Conservation (phyloP, 169 alveolate genomes). For the Pseudocohnilembus persalinus region DNA sequence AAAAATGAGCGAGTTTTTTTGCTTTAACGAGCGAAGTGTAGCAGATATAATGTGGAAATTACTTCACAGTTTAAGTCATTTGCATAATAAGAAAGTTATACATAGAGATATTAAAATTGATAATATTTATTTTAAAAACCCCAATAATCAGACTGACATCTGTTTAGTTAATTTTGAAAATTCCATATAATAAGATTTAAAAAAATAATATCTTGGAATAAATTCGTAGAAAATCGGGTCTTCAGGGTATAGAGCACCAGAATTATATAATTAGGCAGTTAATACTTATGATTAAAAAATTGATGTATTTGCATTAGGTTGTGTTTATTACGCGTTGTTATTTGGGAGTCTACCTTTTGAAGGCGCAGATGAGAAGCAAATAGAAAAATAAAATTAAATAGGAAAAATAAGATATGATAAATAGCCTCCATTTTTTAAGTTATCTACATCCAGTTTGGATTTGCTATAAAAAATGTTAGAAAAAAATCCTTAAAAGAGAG, state of each 20-base stretch:
- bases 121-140: constrained; percentile 28
- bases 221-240: constrained; percentile 32
- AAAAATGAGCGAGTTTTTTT: constrained; percentile 22
- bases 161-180: constrained; percentile 31
- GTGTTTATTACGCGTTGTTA: constrained; percentile 35
- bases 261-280: constrained; percentile 21
- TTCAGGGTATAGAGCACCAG: constrained; percentile 48
- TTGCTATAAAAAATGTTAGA: constrained; percentile 19
- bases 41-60: constrained; percentile 42
- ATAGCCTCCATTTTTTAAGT: constrained; percentile 6
- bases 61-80: constrained; percentile 26
- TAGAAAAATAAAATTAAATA: constrained; percentile 16
- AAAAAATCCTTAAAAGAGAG: constrained; percentile 29
- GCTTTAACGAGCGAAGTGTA: constrained; percentile 22
- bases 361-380: constrained; percentile 19
- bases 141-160: constrained; percentile 24
- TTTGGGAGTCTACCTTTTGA: constrained; percentile 48
- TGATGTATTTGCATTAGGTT: constrained; percentile 40
- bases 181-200: constrained; percentile 17
- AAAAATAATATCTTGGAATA: not conserved
- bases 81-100: constrained; percentile 34
- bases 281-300: constrained; percentile 32
- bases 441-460: constrained; percentile 11
- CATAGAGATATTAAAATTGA: constrained; percentile 49
- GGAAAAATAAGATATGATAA: constrained; percentile 30